Evolutionary conservation across 306 rosid genomes (phyloP), one percentile per base, ranked within the genome.

Genomic region (Cicer pinnatifidum): DNA sequence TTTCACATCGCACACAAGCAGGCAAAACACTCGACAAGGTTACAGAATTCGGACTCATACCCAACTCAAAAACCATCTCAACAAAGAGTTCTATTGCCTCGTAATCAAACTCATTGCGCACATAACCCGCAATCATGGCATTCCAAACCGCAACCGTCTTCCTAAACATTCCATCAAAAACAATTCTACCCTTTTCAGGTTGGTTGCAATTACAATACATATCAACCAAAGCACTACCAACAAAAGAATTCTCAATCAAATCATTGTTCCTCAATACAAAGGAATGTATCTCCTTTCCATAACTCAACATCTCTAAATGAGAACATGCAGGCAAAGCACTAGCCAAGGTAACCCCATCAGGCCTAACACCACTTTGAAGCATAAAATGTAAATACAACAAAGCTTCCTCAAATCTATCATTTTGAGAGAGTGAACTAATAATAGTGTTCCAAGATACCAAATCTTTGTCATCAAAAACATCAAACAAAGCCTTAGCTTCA

Each of bases 281-380:
- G 4, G 81, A 87, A 84, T 92, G 97, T 11, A 92, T 79, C 69
- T 89, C 89, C 81, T 62, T 86, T 67, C 97, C 96, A 46, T 61
- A 47, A 47, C 79, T 75, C 77, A 92, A 76, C 87, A 84, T 71
- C 80, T 89, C 97, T 72, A 92, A 53, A 73, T 92, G 96, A 57
- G 93, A 86, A 75, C 97, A 92, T 16, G 97, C 90, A 9, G 97
- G 96, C 62, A 92, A 87, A 79, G 75, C 90, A 58, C 97, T 92
- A 2, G 96, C 85, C 69, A 92, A 35, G 2, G 97, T 88, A 68
- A 92, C 85, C 63, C 93, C 93, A 76, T 92, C 92, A 6, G 88
- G 91, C 80, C 71, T 78, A 73, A 86, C 60, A 54, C 92, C 93
- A 19, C 80, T 77, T 2, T 77, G 74, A 70, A 89, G 66, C 97